Base-by-base conservation (phyloP, 768 basidiomycete genomes). In the Pilatotrama ljubarskyi region DNA sequence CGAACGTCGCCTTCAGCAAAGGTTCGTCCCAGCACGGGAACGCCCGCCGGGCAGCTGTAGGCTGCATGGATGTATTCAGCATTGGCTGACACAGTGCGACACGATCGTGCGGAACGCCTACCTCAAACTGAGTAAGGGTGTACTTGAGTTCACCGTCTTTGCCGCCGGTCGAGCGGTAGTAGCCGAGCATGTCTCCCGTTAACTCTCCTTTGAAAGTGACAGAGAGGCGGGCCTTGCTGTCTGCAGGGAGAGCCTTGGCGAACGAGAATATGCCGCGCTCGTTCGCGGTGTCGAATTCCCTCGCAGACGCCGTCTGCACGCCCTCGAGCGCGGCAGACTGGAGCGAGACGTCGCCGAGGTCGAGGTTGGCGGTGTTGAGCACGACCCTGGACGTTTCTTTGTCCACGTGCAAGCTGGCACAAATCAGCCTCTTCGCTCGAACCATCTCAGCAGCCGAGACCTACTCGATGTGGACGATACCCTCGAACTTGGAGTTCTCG, bases 21-120 rank as follows among this genome's bases (percentile, higher is more conserved):
- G 95, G 96, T 70, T 98, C 95, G 70, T 98, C 95, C 91, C 92
- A 97, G 77, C 88, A 93, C 32, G 91, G 91, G 74, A 93, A 91
- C 9, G 89, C 84, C 47, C 84, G 82, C 53, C 95, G 79, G 8
- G 95, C 95, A 55, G 87, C 87, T 41, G 91, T 95, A 37, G 95
- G 87, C 88, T 97, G 22, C 9, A 20, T 14, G 5, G 41, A n/a
- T 38, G 47, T 24, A 0, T 49, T 43, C 24, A 52, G n/a, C 26
- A 7, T 18, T 22, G 9, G 25, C 38, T 26, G 5, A n/a, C n/a
- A 26, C 11, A 3, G 10, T 13, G 20, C 14, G 5, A 25, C 15
- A 42, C 14, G 2, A n/a, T 13, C 40, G n/a, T 46, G 50, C 36
- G 35, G 11, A 14, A 8, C 18, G 32, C 18, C 22, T 59, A 85